phyloP scores from a whole-genome alignment of 192 early-diverging fungal species.

The Kickxella alabastrina region DNA sequence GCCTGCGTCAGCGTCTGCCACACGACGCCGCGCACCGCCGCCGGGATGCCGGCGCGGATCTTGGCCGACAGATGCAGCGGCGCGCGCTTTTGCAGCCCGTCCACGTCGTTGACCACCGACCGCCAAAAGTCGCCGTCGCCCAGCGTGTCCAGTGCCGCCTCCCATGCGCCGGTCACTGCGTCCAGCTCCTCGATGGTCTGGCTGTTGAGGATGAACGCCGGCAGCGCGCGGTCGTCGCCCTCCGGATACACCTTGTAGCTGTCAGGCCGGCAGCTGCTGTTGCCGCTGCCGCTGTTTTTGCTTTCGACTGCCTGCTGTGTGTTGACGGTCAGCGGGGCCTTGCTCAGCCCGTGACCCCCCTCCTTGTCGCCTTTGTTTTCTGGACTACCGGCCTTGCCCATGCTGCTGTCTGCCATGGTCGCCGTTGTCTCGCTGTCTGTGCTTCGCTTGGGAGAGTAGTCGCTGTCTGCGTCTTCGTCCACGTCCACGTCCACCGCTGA shows the following conservation, averaged over 20 bases:
- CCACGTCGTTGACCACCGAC: slow-evolving; percentile 18
- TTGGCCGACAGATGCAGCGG: slow-evolving; percentile 44
- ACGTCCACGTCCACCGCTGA: neutral
- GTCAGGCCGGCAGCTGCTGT: neutral
- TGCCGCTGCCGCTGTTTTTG: neutral
- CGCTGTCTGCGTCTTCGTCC: neutral
- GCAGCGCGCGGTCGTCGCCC: slow-evolving; percentile 48
- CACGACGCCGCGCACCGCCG: slow-evolving; percentile 76
- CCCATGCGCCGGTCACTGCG: slow-evolving; percentile 32
- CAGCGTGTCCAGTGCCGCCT: slow-evolving; percentile 19
- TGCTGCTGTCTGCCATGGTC: neutral
- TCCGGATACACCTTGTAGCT: slow-evolving; percentile 29
- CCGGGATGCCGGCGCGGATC: slow-evolving; percentile 67
- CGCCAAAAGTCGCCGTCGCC: slow-evolving; percentile 44
- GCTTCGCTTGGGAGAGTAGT: neutral
- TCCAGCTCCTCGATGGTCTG: slow-evolving; percentile 39
- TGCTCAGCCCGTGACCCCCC: too few species aligned
- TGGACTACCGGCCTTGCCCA: neutral
- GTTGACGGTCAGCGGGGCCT: neutral
- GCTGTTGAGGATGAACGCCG: slow-evolving; percentile 30
- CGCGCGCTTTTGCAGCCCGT: slow-evolving; percentile 18
- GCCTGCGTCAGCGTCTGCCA: slow-evolving; percentile 91
- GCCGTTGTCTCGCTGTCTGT: neutral
- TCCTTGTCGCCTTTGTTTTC: too few species aligned
- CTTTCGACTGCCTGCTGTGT: neutral